Evolutionary conservation across 2,329 filamentous ascomycete species (phyloP), one percentile per base, ranked within the genome.

Genomic region (Grosmannia penicillata): DNA sequence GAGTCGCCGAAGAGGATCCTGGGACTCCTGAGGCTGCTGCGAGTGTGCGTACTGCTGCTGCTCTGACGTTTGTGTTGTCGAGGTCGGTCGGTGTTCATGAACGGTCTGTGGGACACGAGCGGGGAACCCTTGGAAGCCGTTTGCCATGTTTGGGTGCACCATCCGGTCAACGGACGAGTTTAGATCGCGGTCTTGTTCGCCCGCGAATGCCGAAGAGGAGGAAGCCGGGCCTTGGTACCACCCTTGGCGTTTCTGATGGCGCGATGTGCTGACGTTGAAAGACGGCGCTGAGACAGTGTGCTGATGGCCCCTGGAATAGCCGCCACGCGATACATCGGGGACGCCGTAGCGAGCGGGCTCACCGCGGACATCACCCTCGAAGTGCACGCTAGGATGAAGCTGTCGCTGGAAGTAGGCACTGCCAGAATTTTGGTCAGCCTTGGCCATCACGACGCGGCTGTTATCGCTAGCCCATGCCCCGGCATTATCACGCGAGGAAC

Each of bases 171-270:
- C 67, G 33, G 57, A 53, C 3, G 49, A 44, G n/a, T 58, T 55
- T 18, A 53, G 51, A 13, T 48, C 43, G 1, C 46, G 42, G 4
- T 48, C 48, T 14, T 23, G 32, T 21, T 34, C 34, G 26, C 14
- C 13, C 3, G 22, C 27, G 15, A 18, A 8, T 10, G 33, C 10
- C 1, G 19, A 7, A 6, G 28, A 14, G 8, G 56, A 51, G 13
- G 22, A 7, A 11, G 57, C 51, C 0, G 67, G 66, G 1, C 67
- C 67, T 29, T 82, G 74, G 49, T 84, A 84, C 79, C 80, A 86
- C 1, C 69, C 81, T 42, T 78, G 75, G 3, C 81, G 70, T 51
- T 81, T 82, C 23, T 61, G 62, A 45, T 73, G 75, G 8, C 73
- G 66, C 4, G 71, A 63, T 0, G 70, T 74, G 9, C 24, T 25